These are phyloP conservation scores for Discostella pseudostelligera DNA, from an alignment of 108 stramenopile genomes.

Conservation along the genomic window DNA sequence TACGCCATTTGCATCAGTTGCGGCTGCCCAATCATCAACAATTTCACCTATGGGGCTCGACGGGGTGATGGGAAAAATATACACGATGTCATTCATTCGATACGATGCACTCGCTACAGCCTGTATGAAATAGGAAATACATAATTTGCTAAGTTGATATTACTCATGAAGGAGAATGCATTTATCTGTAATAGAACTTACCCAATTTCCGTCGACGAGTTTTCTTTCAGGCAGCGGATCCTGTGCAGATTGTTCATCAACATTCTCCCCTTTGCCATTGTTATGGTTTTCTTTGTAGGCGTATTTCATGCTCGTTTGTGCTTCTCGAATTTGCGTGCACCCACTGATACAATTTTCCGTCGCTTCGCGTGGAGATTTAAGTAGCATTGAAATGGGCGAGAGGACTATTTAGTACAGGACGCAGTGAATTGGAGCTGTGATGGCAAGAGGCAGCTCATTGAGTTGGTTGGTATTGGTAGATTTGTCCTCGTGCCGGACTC, in stretches of 20 bases:
- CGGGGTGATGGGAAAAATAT: slow-evolving; percentile 70
- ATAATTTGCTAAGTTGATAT: neutral
- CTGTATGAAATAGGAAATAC: slow-evolving; percentile 11
- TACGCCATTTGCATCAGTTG: slow-evolving; percentile 26
- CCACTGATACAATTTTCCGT: too few relatives aligned
- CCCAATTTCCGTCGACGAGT: slow-evolving; percentile 40
- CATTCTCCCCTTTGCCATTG: neutral
- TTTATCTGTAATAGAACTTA: neutral
- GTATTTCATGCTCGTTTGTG: neutral
- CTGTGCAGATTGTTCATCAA: neutral
- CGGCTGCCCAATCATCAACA: slow-evolving; percentile 59
- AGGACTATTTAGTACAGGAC: too few relatives aligned
- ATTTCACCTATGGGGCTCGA: slow-evolving; percentile 60
- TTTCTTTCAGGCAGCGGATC: slow-evolving; percentile 14
- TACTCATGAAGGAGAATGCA: neutral
- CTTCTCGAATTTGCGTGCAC: too few relatives aligned
- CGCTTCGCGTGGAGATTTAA: too few relatives aligned
- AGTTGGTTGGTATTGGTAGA: too few relatives aligned
- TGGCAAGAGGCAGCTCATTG: too few relatives aligned
- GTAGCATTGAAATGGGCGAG: too few relatives aligned
- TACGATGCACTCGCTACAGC: slow-evolving; percentile 63
- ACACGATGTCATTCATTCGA: slow-evolving; percentile 63
- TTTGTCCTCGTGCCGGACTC: too few relatives aligned
- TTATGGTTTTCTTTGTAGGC: neutral
- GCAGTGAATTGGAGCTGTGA: too few relatives aligned